Evolutionary conservation across 192 early-diverging fungal genomes (phyloP).

Genomic region (Linnemannia zychae): DNA sequence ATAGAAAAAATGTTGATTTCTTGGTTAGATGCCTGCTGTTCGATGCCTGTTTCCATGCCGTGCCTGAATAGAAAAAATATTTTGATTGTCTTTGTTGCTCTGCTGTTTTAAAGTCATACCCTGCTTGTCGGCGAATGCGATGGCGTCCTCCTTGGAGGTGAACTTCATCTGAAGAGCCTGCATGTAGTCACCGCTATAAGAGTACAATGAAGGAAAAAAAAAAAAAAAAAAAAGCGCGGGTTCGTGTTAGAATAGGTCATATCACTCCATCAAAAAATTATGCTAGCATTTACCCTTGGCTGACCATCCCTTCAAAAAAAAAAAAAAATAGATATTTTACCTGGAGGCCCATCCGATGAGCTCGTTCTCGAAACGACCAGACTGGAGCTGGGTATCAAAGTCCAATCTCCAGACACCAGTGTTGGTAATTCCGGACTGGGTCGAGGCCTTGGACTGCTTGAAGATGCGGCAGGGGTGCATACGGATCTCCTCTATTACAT

Average conservation of each 20-base stretch:
- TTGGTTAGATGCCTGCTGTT: background rate
- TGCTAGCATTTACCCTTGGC: too few relatives aligned
- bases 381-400: constrained; percentile 84
- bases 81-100: background rate
- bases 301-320: too few relatives aligned
- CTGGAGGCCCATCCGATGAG: constrained; percentile 94
- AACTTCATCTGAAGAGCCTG: constrained; percentile 90
- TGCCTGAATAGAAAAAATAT: background rate
- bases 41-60: too few relatives aligned
- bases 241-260: background rate
- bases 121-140: constrained; percentile 96
- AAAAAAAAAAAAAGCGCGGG: background rate
- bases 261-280: too few relatives aligned
- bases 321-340: too few relatives aligned
- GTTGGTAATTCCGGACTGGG: constrained; percentile 85
- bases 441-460: constrained; percentile 84
- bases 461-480: constrained; percentile 89
- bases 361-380: constrained; percentile 93
- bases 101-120: constrained; percentile 50
- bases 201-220: too few relatives aligned
- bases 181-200: constrained; percentile 82
- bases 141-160: constrained; percentile 86
- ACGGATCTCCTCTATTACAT: constrained; percentile 65
- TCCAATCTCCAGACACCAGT: constrained; percentile 90
- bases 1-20: background rate